Base-by-base conservation (phyloP, 1,284 basidiomycete genomes). In the Sparassis latifolia region DNA sequence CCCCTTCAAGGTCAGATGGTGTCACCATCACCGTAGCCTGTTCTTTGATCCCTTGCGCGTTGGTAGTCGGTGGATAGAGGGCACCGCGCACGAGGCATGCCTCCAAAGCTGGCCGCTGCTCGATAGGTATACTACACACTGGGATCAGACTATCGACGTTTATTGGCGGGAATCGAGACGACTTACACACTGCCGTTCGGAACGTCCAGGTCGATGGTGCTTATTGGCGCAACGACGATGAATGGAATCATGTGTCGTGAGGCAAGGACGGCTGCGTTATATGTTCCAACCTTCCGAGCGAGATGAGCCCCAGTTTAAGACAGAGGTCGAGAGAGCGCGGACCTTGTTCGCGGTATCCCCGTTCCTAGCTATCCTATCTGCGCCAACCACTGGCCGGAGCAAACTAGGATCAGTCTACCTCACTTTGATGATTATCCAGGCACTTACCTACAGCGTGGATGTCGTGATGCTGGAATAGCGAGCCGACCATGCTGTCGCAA, bases 301-400 rank as follows among this genome's bases (percentile, higher is more conserved):
- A 30, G 31, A 27, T 42, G 52, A 37, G 20, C 45, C 28, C 31
- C 3, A 6, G 45, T 39, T 10, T 29, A 12, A 39, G 35, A 12
- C 35, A 46, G 33, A 30, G 31, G 33, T 48, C 7, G 42, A 45
- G 9, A 47, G 10, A 33, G 20, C 27, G 52, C 67, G 39, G 49
- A 84, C 89, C 74, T 96, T 96, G 76, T 96, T 96, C 27, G 92
- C 92, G 0, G 93, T 95, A 68, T 96, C 93, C 2, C 93, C 93
- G 61, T 97, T 96, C 60, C 73, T 77, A 3, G 92, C 89, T 57
- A 97, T 85, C 50, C 92, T 77, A 67, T 92, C 89, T 3, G 90
- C 90, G 32, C 90, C 91, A 33, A 93, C 90, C 48, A 72, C 87
- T 88, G 33, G 12, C 41, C 33, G 30, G 28, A 33, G 9, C 33